Base-by-base conservation (phyloP, 2,329 filamentous ascomycete species). In the Monosporascus sp. region DNA sequence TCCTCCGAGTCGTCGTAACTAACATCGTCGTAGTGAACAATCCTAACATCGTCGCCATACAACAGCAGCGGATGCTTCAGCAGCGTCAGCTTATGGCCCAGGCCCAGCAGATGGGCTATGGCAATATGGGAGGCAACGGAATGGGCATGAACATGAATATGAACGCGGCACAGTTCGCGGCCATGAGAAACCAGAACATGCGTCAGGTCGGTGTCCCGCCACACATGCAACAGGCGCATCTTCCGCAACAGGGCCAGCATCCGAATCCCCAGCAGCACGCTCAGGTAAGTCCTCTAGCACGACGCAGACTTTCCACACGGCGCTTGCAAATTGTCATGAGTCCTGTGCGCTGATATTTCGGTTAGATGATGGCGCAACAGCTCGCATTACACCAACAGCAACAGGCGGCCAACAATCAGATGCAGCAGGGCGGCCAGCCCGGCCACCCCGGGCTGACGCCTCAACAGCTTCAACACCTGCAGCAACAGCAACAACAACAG, bases 121-220 rank as follows among this genome's bases (percentile, higher is more conserved):
- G 55, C 31, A 52, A 46, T 25, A 48, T 49, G 27, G 49, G 38
- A 18, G 50, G 38, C 18, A 52, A 55, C 18, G 68, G 70, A 17
- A 75, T 79, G 66, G 71, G 70, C 22, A 72, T 77, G 63, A 71
- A 67, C 15, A 66, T 58, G 63, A 74, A 67, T 24, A 67, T 69
- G 51, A 72, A 74, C 27, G 54, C 60, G 4, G 58, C 58, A 48
- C 76, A 78, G 62, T 72, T 73, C 51, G 68, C 72, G 43, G 72
- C 74, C 31, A 72, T 78, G 66, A 69, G 73, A 51, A 67, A 65
- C 31, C 60, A 57, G 15, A 65, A 67, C 57, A 71, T 72, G 61
- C 68, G 67, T 56, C 67, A 68, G 50, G 68, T 74, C n/a, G 70
- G 69, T 57, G 63, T 76, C 38, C 72, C 74, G 22, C 71, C 71